phyloP scores from a whole-genome alignment of 2,329 filamentous ascomycete genomes.

The Colletotrichum zoysiae region DNA sequence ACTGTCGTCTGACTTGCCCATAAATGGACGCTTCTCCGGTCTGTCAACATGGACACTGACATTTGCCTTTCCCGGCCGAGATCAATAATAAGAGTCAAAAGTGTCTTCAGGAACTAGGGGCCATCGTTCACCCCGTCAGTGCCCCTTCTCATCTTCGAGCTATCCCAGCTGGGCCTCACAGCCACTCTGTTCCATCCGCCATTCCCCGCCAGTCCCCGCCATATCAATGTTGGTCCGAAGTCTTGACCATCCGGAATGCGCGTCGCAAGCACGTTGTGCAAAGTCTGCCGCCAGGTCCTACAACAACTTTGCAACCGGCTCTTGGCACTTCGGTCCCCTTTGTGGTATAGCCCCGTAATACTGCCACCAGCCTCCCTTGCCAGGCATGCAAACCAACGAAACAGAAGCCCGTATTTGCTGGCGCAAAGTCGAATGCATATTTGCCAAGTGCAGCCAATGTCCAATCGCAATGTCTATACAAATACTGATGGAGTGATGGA shows the following conservation, averaged over 20 bases:
- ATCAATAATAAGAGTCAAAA: slow-evolving; percentile 17
- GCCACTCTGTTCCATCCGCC: slow-evolving; percentile 14
- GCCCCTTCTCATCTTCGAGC: neutral
- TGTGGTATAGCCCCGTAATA: slow-evolving; percentile 30
- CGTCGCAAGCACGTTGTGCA: slow-evolving; percentile 35
- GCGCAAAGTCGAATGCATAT: neutral
- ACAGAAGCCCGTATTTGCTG: slow-evolving; percentile 10
- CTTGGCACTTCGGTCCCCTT: slow-evolving; percentile 38
- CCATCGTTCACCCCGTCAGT: neutral
- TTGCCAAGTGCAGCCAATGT: slow-evolving; percentile 17
- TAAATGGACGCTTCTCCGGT: slow-evolving; percentile 31
- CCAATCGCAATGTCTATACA: slow-evolving; percentile 12
- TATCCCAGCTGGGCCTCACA: slow-evolving; percentile 3
- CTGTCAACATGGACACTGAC: slow-evolving; percentile 12
- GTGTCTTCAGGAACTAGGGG: slow-evolving; percentile 15
- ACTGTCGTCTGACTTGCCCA: slow-evolving; percentile 26
- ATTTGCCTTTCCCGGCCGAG: neutral
- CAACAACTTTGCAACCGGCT: slow-evolving; percentile 6
- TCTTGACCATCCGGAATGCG: slow-evolving; percentile 37
- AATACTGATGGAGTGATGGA: neutral
- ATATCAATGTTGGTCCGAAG: slow-evolving; percentile 16
- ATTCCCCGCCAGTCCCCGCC: slow-evolving; percentile 23
- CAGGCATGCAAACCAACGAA: slow-evolving; percentile 4
- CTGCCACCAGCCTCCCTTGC: neutral
- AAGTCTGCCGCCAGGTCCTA: slow-evolving; percentile 25